Conservation (phyloP, 352 stramenopile species). For the Globisporangium solare region DNA sequence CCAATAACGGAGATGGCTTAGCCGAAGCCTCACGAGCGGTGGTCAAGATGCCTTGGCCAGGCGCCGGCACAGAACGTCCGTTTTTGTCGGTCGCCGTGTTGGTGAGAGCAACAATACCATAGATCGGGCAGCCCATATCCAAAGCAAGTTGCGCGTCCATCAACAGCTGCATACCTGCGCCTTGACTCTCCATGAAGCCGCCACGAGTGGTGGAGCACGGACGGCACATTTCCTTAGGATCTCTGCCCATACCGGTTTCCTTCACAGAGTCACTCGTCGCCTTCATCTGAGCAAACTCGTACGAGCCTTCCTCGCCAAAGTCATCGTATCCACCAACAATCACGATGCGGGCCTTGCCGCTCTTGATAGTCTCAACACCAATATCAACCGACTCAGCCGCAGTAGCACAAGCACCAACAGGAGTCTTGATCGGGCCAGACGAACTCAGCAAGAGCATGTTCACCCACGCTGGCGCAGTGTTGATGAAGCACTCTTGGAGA, state of each 20-base stretch:
- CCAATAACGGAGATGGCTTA: conserved; percentile 45
- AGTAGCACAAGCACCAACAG: conserved; percentile 82
- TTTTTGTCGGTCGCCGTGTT: conserved; percentile 89
- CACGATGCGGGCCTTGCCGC: conserved; percentile 78
- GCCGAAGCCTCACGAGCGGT: conserved; percentile 56
- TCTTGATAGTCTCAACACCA: conserved; percentile 86
- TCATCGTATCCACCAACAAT: conserved; percentile 86
- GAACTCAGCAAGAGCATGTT: conserved; percentile 88
- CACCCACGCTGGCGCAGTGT: conserved; percentile 84
- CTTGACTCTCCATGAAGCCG: conserved; percentile 89
- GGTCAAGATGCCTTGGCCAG: conserved; percentile 83
- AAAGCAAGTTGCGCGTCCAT: conserved; percentile 86
- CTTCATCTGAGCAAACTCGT: conserved; percentile 90
- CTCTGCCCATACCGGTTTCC: conserved; percentile 70
- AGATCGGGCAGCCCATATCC: conserved; percentile 86
- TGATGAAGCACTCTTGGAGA: conserved; percentile 87
- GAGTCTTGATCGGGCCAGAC: conserved; percentile 87
- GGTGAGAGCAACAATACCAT: conserved; percentile 74
- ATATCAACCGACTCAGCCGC: conserved; percentile 86
- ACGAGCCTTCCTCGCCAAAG: conserved; percentile 81
- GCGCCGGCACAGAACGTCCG: conserved; percentile 75
- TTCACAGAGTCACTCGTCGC: conserved; percentile 83
- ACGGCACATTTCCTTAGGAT: conserved; percentile 80
- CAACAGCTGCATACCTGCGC: conserved; percentile 82
- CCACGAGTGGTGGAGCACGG: conserved; percentile 73